A percentile compares a stretch with the other conserved stretches of the same genome.
These are phyloP conservation scores for Coffea humblotiana DNA, from an alignment of 305 asterid species.

Conservation along the genomic window DNA sequence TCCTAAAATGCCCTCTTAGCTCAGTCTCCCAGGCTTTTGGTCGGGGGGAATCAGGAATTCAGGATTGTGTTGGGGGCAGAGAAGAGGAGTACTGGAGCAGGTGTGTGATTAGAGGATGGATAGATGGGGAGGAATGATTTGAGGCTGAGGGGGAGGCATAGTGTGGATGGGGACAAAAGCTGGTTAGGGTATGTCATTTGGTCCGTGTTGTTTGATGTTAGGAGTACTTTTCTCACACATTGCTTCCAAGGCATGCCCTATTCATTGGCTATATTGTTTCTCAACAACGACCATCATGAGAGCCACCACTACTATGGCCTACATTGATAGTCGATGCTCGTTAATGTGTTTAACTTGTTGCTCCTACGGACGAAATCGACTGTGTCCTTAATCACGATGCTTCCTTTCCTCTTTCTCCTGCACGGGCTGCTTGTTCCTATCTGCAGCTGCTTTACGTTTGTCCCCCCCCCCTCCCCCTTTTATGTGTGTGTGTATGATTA, in stretches of 20 bases:
- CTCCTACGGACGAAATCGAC: too few species aligned
- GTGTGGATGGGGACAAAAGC: conserved; percentile 14
- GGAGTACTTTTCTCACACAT: not conserved
- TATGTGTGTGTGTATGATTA: too few species aligned
- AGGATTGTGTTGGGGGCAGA: not conserved
- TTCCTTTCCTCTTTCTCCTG: conserved; percentile 2
- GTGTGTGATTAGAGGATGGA: too few species aligned
- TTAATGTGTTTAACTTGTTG: too few species aligned
- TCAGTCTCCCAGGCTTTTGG: not conserved
- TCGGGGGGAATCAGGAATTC: not conserved
- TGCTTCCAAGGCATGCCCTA: conserved; percentile 27
- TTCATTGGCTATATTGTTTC: not conserved
- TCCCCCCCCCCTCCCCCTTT: too few species aligned
- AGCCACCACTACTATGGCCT: not conserved
- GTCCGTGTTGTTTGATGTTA: conserved; percentile 10
- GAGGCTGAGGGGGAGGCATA: not conserved
- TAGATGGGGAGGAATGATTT: conserved; percentile 14
- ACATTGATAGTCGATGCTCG: not conserved
- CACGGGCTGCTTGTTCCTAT: not conserved
- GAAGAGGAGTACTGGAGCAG: not conserved
- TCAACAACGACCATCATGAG: conserved; percentile 18
- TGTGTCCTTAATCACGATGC: not conserved
- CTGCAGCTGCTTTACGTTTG: not conserved
- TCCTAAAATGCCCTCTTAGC: not conserved
- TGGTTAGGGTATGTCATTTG: not conserved